Percentiles rank a stretch among this genome's conserved stretches.
phyloP scores from a whole-genome alignment of 2,329 filamentous ascomycete genomes.

The Orbilia quercus region DNA sequence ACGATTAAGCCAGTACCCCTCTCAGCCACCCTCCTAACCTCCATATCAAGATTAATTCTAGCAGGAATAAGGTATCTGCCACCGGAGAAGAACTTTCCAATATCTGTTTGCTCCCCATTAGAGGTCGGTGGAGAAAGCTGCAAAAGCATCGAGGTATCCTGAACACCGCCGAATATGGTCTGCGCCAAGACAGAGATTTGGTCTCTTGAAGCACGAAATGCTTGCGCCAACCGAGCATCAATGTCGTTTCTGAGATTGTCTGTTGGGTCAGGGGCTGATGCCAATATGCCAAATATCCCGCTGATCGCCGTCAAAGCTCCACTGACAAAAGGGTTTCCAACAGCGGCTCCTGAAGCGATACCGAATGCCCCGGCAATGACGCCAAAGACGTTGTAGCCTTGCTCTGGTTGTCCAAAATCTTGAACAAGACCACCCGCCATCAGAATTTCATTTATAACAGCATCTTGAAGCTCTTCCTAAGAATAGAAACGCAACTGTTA shows the following conservation, averaged over 20 bases:
- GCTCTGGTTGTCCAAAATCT: conserved; percentile 29
- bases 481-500: too few species aligned
- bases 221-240: conserved; percentile 30
- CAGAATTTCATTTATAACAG: conserved; percentile 35
- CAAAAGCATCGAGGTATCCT: conserved; percentile 17
- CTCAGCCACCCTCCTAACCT: background rate
- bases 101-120: conserved; percentile 16
- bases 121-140: conserved; percentile 4
- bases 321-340: conserved; percentile 16
- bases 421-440: conserved; percentile 5
- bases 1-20: background rate
- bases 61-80: conserved; percentile 28
- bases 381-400: conserved; percentile 29
- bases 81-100: conserved; percentile 27
- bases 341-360: conserved; percentile 15
- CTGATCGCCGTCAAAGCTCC: conserved; percentile 13
- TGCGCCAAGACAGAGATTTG: background rate
- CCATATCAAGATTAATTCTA: conserved; percentile 6
- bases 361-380: conserved; percentile 26
- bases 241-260: conserved; percentile 29
- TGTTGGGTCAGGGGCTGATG: conserved; percentile 13
- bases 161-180: conserved; percentile 11
- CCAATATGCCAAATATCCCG: conserved; percentile 28
- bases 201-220: conserved; percentile 20
- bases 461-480: conserved; percentile 37